Base-by-base conservation (phyloP, 305 asterid species). In the Fraxinus albicans region DNA sequence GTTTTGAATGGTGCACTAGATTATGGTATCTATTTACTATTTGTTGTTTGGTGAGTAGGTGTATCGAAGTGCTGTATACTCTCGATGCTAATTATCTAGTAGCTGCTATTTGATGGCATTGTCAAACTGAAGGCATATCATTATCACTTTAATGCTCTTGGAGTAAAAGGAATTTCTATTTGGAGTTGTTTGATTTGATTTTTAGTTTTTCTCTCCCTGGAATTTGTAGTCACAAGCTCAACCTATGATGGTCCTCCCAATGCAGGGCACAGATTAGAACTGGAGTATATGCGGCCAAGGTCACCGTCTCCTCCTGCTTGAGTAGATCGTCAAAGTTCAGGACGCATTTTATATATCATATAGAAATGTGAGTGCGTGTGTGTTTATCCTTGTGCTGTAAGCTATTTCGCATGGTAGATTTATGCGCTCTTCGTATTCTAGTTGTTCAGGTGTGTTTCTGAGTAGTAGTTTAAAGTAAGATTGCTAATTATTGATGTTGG, bases 231-330 rank as follows among this genome's bases (percentile, higher is more conserved):
- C 76, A 25, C 84, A 23, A 80, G 80, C 82, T 70, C 88, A 80
- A 80, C 84, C 83, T 79, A 86, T 80, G 86, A 82, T 82, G 84
- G 79, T 86, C 36, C 88, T 86, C 36, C 88, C 81, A 34, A 79
- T 81, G 77, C 86, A 79, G 3, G 82, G 85, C 86, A 82, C 80
- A 81, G 82, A 85, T 3, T 84, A 82, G 88, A 67, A 29, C 36
- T 78, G 29, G 80, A 47, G 79, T 73, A 36, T 19, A 6, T 0
- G 6, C 47, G 19, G 50, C 50, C 81, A 34, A 33, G 21, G 31
- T 35, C 83, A 4, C 81, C 47, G 4, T 77, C 36, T 53, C 80
- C 38, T 70, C 50, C 58, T 36, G 35, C 42, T 27, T 15, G 67
- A 65, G 21, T 53, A 67, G 34, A 50, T 50, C 19, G 8, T 77